Conservation (phyloP, 768 basidiomycete genomes). For the Mycena chlorophos region DNA sequence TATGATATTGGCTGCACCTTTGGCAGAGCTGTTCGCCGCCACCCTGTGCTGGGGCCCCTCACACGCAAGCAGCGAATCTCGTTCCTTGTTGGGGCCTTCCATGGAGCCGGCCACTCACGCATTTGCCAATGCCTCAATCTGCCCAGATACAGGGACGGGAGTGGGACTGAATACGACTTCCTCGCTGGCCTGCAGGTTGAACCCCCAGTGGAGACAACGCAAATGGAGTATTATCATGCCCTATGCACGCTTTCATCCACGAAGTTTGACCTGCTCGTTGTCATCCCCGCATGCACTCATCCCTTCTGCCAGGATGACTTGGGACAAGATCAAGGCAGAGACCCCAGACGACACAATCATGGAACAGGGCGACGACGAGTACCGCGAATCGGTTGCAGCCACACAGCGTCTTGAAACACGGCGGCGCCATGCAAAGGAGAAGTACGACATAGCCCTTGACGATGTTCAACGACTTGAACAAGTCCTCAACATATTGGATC, state of each 20-base stretch:
- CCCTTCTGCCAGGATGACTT: neutral
- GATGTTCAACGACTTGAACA: slow-evolving; percentile 13
- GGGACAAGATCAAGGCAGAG: neutral
- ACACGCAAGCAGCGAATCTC: neutral
- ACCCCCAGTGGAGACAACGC: slow-evolving; percentile 8
- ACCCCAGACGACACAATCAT: neutral
- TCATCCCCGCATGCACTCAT: neutral
- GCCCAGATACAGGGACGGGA: no score
- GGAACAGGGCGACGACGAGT: neutral
- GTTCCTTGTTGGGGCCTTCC: neutral
- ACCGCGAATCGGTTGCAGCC: neutral
- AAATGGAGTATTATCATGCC: neutral
- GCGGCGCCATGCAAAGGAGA: slow-evolving; percentile 19
- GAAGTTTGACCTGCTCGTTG: neutral
- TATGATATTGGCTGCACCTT: slow-evolving; percentile 22
- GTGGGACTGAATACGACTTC: neutral
- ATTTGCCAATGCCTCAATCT: no score
- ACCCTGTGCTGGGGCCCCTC: slow-evolving; percentile 2
- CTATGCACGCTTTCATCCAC: neutral
- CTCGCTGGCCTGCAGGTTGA: neutral
- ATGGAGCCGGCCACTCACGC: slow-evolving; percentile 5
- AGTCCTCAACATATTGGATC: slow-evolving; percentile 3
- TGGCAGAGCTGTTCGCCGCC: slow-evolving; percentile 1
- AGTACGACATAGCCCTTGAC: slow-evolving; percentile 6
- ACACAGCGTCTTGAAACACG: slow-evolving; percentile 6